Percentiles rank a stretch among this genome's conserved stretches.
Conservation (phyloP, 2,329 filamentous ascomycete species). For the Penicillium capsulatum region DNA sequence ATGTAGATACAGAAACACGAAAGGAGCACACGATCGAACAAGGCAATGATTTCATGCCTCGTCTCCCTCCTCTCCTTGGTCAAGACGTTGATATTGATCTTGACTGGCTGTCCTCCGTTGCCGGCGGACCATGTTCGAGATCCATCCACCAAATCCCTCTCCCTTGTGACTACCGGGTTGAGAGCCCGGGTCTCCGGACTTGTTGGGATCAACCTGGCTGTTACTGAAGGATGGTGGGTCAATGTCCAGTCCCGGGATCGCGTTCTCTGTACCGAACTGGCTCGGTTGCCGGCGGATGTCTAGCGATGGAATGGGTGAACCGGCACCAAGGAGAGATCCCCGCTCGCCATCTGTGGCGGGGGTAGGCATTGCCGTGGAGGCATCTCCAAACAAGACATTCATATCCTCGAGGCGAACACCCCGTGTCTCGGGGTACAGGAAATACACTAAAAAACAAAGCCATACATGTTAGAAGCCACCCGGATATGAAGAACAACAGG, state of each 20-base stretch:
- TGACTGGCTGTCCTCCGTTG: constrained; percentile 40
- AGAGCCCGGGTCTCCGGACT: constrained; percentile 38
- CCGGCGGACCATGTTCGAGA: constrained; percentile 61
- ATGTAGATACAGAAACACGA: too few relatives aligned
- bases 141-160: constrained; percentile 66
- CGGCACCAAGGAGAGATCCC: constrained; percentile 72
- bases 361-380: constrained; percentile 75
- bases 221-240: constrained; percentile 65
- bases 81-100: constrained; percentile 44
- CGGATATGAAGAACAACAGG: too few relatives aligned
- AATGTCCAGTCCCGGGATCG: constrained; percentile 77
- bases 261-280: constrained; percentile 56
- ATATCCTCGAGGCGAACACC: constrained; percentile 95
- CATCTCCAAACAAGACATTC: constrained; percentile 90
- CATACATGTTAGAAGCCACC: too few relatives aligned
- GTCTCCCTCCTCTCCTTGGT: constrained; percentile 44
- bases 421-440: constrained; percentile 94
- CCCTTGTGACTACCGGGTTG: constrained; percentile 34
- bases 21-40: too few relatives aligned
- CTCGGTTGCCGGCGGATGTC: constrained; percentile 56
- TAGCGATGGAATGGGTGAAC: constrained; percentile 75
- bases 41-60: constrained; percentile 7
- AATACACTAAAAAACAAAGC: too few relatives aligned
- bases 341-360: constrained; percentile 73
- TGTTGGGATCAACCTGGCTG: constrained; percentile 47